Percentiles rank a stretch among this genome's conserved stretches.
Conservation (phyloP, 2,329 filamentous ascomycete species). For the Aureobasidium leucospermi region DNA sequence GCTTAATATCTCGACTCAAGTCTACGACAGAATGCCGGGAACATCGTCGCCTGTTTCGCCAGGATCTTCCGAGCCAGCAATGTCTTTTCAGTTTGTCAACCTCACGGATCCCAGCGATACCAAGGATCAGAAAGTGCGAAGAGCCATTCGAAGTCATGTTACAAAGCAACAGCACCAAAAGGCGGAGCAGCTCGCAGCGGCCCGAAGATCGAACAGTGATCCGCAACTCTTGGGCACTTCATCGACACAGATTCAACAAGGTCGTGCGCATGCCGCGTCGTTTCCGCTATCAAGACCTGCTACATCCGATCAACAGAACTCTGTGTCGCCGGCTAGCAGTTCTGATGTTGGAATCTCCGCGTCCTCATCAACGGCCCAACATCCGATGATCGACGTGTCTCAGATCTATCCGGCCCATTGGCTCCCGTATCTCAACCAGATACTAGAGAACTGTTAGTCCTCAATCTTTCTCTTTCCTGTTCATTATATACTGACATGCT, state of each 20-base stretch:
- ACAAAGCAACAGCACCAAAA: slow-evolving; percentile 25
- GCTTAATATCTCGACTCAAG: not conserved
- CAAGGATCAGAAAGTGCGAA: slow-evolving; percentile 24
- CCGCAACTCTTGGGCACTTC: not conserved
- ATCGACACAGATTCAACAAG: not conserved
- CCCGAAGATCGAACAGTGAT: slow-evolving; percentile 17
- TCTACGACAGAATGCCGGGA: not conserved
- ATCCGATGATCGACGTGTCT: slow-evolving; percentile 15
- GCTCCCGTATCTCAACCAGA: slow-evolving; percentile 26
- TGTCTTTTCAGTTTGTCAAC: slow-evolving; percentile 11
- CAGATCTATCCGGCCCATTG: slow-evolving; percentile 32
- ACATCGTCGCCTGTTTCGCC: not conserved
- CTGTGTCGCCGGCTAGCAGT: not conserved
- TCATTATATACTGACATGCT: not conserved
- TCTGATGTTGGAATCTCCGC: not conserved
- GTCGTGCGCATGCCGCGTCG: slow-evolving; percentile 16
- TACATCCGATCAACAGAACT: not conserved
- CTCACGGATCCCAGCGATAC: slow-evolving; percentile 26
- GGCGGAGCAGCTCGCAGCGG: slow-evolving; percentile 20
- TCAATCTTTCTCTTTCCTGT: no score
- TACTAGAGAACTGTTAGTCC: slow-evolving; percentile 28
- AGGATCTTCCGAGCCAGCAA: not conserved
- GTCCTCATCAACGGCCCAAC: slow-evolving; percentile 15
- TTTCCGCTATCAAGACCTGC: slow-evolving; percentile 7
- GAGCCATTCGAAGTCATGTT: slow-evolving; percentile 30